phyloP scores from a whole-genome alignment of 805 yeast species.

The Hanseniaspora hatyaiensis region DNA sequence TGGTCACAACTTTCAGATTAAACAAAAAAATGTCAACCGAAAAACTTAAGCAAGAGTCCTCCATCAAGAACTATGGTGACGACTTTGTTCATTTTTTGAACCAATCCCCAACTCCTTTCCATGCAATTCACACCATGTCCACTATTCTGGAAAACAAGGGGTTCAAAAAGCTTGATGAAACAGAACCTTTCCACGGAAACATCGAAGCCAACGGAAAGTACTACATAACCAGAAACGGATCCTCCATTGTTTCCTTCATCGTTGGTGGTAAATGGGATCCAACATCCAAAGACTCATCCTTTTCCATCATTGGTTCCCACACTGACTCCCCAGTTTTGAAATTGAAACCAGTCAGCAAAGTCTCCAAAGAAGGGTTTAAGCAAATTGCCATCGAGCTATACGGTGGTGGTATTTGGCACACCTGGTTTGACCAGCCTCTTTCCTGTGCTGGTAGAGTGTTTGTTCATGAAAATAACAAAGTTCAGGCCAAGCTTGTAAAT shows the following conservation, averaged over 20 bases:
- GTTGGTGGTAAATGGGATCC: constrained; percentile 62
- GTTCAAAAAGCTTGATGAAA: constrained; percentile 61
- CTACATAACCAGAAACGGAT: constrained; percentile 78
- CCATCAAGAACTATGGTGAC: constrained; percentile 27
- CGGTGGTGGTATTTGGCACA: constrained; percentile 93
- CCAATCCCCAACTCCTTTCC: constrained; percentile 86
- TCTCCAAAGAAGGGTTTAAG: constrained; percentile 57
- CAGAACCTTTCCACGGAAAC: constrained; percentile 52
- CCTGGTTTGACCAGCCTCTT: constrained; percentile 94
- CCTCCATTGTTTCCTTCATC: constrained; percentile 77
- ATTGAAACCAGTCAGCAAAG: constrained; percentile 75
- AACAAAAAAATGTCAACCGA: constrained; percentile 8
- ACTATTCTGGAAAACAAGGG: constrained; percentile 47
- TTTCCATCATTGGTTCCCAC: constrained; percentile 89
- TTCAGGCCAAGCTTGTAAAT: constrained; percentile 59
- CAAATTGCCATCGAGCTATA: constrained; percentile 90
- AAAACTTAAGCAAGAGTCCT: not conserved
- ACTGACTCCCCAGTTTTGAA: constrained; percentile 88
- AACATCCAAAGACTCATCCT: constrained; percentile 47
- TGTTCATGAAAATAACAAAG: constrained; percentile 37
- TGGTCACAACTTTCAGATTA: constrained; percentile 13
- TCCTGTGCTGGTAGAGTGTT: constrained; percentile 86
- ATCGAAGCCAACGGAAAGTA: constrained; percentile 52
- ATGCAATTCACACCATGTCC: constrained; percentile 65
- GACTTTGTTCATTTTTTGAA: constrained; percentile 71